These are phyloP conservation scores for Lactifluus hygrophoroides DNA, from an alignment of 768 basidiomycete species.

Conservation along the genomic window DNA sequence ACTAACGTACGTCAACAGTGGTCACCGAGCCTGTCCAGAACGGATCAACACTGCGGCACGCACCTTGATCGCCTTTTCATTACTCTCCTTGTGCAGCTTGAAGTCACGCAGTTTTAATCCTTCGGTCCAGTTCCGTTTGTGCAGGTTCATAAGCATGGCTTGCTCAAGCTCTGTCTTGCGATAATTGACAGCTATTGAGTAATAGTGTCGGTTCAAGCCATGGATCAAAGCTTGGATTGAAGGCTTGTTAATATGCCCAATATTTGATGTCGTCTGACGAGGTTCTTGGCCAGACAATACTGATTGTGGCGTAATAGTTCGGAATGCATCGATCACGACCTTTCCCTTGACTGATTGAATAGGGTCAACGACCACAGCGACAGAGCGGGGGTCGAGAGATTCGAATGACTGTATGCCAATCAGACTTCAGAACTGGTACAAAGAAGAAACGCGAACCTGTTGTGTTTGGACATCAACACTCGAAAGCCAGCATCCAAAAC, in stretches of 20 bases:
- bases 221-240: constrained; percentile 98
- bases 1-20: constrained; percentile 34
- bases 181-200: constrained; percentile 96
- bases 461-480: constrained; percentile 99
- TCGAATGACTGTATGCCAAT: constrained; percentile 74
- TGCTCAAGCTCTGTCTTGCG: constrained; percentile 98
- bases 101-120: constrained; percentile 90
- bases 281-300: constrained; percentile 91
- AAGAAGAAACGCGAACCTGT: constrained; percentile 47
- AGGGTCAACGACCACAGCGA: constrained; percentile 96
- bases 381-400: constrained; percentile 83
- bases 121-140: constrained; percentile 99
- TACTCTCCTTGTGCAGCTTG: constrained; percentile 74
- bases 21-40: not conserved
- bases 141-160: constrained; percentile 97
- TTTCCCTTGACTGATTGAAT: constrained; percentile 99
- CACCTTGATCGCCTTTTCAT: constrained; percentile 94
- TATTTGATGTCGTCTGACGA: constrained; percentile 95
- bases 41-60: constrained; percentile 18
- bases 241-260: constrained; percentile 99
- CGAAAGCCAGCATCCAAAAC: constrained; percentile 98
- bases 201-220: constrained; percentile 96
- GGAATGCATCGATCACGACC: constrained; percentile 98
- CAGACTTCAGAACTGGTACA: not conserved
- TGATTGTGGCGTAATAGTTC: constrained; percentile 86